These are phyloP conservation scores for Jimgerdemannia lactiflua DNA, from an alignment of 192 early-diverging fungal species.

Conservation along the genomic window DNA sequence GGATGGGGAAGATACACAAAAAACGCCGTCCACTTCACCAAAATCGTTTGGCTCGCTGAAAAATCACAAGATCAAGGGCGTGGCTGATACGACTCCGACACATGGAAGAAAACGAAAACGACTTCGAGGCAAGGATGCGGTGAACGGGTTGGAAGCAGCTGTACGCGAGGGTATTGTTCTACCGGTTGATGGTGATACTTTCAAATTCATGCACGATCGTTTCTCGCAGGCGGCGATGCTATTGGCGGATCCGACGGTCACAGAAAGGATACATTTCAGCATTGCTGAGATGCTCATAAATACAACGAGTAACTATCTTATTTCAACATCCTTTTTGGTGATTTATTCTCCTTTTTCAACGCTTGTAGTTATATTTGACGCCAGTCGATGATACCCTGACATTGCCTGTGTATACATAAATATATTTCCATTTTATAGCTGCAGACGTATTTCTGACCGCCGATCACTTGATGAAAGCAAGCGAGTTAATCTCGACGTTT, in stretches of 20 bases:
- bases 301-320: conserved; percentile 4
- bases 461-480: conserved; percentile 26
- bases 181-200: conserved; percentile 26
- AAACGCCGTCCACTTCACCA: not conserved
- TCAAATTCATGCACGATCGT: conserved; percentile 30
- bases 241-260: conserved; percentile 12
- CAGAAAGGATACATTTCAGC: conserved; percentile 28
- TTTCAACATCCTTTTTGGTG: not conserved
- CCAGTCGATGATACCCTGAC: no score
- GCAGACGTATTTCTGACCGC: conserved; percentile 16
- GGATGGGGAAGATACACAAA: not conserved
- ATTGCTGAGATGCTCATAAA: conserved; percentile 22
- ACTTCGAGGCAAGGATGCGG: conserved; percentile 10
- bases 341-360: no score
- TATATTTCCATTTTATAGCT: not conserved
- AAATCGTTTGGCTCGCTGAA: not conserved
- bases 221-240: conserved; percentile 32
- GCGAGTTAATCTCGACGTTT: conserved; percentile 4
- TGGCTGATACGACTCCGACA: not conserved
- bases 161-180: conserved; percentile 27
- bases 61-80: not conserved
- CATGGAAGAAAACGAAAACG: conserved; percentile 1
- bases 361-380: not conserved
- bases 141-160: conserved; percentile 27
- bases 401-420: no score